phyloP scores from a whole-genome alignment of 768 basidiomycete species.

The Coprinellus aureogranulatus region DNA sequence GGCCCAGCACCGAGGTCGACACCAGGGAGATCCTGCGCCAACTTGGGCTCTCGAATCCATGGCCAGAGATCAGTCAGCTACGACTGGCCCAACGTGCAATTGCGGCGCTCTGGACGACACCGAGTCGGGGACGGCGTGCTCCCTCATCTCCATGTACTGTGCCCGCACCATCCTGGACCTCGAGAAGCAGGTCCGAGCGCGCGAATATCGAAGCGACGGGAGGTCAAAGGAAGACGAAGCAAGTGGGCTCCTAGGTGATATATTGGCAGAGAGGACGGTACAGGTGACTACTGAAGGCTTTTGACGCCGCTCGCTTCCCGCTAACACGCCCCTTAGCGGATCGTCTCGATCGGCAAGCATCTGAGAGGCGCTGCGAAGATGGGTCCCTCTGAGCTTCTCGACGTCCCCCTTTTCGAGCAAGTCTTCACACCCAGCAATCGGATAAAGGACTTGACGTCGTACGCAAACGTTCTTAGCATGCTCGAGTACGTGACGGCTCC shows the following conservation, averaged over 20 bases:
- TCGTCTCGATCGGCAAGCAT: constrained; percentile 11
- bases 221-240: constrained; percentile 10
- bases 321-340: not conserved
- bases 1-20: constrained; percentile 11
- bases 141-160: constrained; percentile 13
- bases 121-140: not conserved
- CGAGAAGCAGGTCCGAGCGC: constrained; percentile 10
- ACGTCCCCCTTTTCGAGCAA: constrained; percentile 9
- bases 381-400: constrained; percentile 8
- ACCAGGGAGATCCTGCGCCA: constrained; percentile 12
- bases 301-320: not conserved
- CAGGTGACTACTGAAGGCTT: constrained; percentile 3
- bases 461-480: constrained; percentile 5
- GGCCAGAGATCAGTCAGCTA: constrained; percentile 13
- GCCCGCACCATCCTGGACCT: constrained; percentile 10
- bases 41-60: constrained; percentile 6
- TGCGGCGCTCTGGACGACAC: constrained; percentile 2
- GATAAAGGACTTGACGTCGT: constrained; percentile 1
- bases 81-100: constrained; percentile 5
- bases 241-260: constrained; percentile 3
- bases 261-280: constrained; percentile 10
- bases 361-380: constrained; percentile 7
- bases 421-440: constrained; percentile 4
- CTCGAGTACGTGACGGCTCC: constrained; percentile 4
- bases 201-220: constrained; percentile 10